Base-by-base conservation (phyloP, 1,139 yeast genomes). In the Nematodospora anomalae region DNA sequence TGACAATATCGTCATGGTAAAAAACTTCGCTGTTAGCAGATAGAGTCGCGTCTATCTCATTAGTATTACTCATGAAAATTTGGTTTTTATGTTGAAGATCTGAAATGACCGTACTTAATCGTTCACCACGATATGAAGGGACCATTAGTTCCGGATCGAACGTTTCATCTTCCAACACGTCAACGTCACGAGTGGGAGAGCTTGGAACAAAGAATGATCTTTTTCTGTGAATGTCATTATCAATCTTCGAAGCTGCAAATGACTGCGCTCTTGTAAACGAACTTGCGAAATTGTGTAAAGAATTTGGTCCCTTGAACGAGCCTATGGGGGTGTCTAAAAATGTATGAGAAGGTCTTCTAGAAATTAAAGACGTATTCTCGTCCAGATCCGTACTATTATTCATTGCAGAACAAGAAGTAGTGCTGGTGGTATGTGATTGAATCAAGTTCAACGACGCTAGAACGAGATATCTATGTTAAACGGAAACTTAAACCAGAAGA, bases 141-240 rank as follows among this genome's bases (percentile, higher is more conserved):
- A 80, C 78, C 70, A 83, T 63, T n/a, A 85, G 73, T 28, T 75
- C 79, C 1, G 87, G 87, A 52, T 83, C 90, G 46, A 76, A 77
- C n/a, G 79, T 59, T 52, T 80, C 88, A 49, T 80, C 87, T 21
- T 65, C 73, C 25, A 41, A 45, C 3, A 36, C 55, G 7, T 44
- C 53, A 16, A 52, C 63, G 5, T 44, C 47, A 16, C 42, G 47
- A 4, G 38, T 43, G 11, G 45, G 50, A 11, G 40, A 45, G 10
- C 52, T 52, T 5, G 35, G 24, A 16, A 35, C 34, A 41, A 71
- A 69, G 43, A 70, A 71, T 0, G 75, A 68, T 38, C 76, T 51
- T 37, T 64, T 64, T 37, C 58, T 65, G 47, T 64, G 71, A 46
- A 71, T 67, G 30, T 66, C 71, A 43, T 65, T 64, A 44, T 71